phyloP scores from a whole-genome alignment of 202 grass and related monocot species.

The Cymbopogon flexuosus region DNA sequence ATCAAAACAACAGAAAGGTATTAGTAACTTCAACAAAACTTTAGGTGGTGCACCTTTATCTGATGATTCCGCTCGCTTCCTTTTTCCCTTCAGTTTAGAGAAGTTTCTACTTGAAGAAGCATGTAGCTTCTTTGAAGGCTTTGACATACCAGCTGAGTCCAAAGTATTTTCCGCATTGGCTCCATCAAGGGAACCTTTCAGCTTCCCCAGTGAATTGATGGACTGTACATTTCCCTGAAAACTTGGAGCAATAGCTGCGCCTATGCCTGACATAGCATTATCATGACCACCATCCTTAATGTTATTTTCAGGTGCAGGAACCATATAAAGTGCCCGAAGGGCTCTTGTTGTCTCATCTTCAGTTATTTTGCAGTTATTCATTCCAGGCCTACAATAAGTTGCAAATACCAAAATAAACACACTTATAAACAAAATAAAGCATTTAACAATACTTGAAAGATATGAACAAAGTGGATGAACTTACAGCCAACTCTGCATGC shows the following conservation, averaged over 20 bases:
- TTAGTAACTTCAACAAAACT: constrained; percentile 9
- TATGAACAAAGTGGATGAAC: constrained; percentile 34
- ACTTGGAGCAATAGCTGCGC: constrained; percentile 8
- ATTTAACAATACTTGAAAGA: constrained; percentile 27
- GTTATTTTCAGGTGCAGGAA: constrained; percentile 41
- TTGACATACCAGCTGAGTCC: constrained; percentile 16
- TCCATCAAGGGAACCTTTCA: constrained; percentile 29
- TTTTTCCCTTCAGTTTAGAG: constrained; percentile 36
- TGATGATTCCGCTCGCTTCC: constrained; percentile 22
- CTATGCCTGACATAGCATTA: constrained; percentile 20
- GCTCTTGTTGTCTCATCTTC: constrained; percentile 75
- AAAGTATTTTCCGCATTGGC: constrained; percentile 26
- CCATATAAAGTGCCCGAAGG: constrained; percentile 52
- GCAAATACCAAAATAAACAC: constrained; percentile 18
- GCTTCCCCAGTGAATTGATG: constrained; percentile 14
- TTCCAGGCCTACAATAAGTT: constrained; percentile 56
- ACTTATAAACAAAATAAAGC: background rate
- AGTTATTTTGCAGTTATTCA: constrained; percentile 68
- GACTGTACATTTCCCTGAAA: constrained; percentile 25
- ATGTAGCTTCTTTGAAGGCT: constrained; percentile 37
- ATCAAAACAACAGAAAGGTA: constrained; percentile 29
- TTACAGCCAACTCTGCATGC: constrained; percentile 93
- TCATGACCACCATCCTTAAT: constrained; percentile 28
- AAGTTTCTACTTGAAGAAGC: constrained; percentile 33
- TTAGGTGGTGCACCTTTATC: constrained; percentile 38